A percentile compares a stretch with the other conserved stretches of the same genome.
These are phyloP conservation scores for Warburgia ugandensis DNA, from an alignment of 164 flowering plant genomes.

Conservation along the genomic window DNA sequence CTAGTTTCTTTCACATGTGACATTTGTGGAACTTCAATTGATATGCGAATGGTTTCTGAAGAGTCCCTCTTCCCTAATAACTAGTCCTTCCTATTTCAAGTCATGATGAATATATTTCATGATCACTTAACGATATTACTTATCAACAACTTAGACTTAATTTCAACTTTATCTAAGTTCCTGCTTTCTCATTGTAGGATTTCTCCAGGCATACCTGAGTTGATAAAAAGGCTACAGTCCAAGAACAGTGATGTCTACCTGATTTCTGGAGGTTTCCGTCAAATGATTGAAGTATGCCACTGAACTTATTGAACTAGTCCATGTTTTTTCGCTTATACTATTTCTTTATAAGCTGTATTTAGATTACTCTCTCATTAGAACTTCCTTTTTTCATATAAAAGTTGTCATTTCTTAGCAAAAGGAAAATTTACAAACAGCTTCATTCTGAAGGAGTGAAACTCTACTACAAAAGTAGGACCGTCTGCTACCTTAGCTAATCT, in stretches of 20 bases:
- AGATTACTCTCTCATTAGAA: neutral
- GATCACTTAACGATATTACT: neutral
- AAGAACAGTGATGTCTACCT: constrained; percentile 54
- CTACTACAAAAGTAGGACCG: too few species aligned
- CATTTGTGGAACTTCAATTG: too few species aligned
- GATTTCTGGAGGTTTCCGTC: constrained; percentile 97
- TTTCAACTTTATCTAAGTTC: constrained; percentile 6
- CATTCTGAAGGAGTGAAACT: too few species aligned
- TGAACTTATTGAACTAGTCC: neutral
- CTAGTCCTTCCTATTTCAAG: too few species aligned
- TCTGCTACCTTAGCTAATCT: too few species aligned
- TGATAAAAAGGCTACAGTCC: constrained; percentile 69
- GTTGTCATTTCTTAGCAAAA: neutral
- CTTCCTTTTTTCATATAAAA: neutral
- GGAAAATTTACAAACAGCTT: neutral
- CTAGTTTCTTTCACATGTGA: too few species aligned
- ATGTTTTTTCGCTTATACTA: neutral
- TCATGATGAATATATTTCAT: neutral
- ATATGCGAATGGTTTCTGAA: too few species aligned
- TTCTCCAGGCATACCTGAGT: constrained; percentile 79
- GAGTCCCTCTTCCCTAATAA: too few species aligned
- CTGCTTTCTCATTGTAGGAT: constrained; percentile 39
- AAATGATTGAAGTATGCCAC: constrained; percentile 82
- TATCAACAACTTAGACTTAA: neutral
- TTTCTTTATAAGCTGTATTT: neutral